Base-by-base conservation (phyloP, 495 filamentous ascomycete species). In the Massariosphaeria phaeospora region DNA sequence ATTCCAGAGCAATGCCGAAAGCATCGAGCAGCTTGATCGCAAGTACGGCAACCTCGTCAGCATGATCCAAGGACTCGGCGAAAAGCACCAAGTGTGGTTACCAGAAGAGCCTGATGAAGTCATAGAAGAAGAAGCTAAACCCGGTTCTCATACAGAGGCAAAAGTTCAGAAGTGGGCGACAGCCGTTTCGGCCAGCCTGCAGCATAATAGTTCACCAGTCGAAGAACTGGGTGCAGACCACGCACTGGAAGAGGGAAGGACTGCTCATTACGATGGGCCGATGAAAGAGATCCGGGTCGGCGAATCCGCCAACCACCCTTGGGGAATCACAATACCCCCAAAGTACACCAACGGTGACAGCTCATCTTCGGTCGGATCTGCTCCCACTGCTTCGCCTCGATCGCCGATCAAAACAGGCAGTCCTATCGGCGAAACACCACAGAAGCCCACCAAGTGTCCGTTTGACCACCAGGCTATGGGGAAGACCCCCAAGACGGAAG, bases 1-100 rank as follows among this genome's bases (percentile, higher is more conserved):
- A 33, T 94, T 90, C 67, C 89, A 95, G 66, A 80, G 78, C 65
- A 90, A 91, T 64, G 81, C 86, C 24, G 78, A 85, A 54, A 85
- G 86, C 54, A 88, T 95, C 61, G 80, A 80, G 48, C 84, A 89
- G 63, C 73, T 96, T 23, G 90, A 96, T 64, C 87, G 86, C 34
- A 96, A 96, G 62, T 96, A 96, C 59, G 90, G 89, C 2, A 89
- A 81, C 62, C 73, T 95, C 21, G 88, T 85, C 51, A 91, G 77
- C 70, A 95, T 96, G 89, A 90, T 96, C 43, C 82, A 88, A 65
- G 88, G 87, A 20, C 73, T 96, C 23, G 84, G 88, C 40, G 75
- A 79, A 49, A 89, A 91, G 57, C 90, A 96, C 63, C 84, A 88
- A 67, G 80, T 85, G 0, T 83, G 88, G 76, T 71, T 96, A 9